These are phyloP conservation scores for Ogataea pilisensis DNA, from an alignment of 805 yeast genomes.

Conservation along the genomic window DNA sequence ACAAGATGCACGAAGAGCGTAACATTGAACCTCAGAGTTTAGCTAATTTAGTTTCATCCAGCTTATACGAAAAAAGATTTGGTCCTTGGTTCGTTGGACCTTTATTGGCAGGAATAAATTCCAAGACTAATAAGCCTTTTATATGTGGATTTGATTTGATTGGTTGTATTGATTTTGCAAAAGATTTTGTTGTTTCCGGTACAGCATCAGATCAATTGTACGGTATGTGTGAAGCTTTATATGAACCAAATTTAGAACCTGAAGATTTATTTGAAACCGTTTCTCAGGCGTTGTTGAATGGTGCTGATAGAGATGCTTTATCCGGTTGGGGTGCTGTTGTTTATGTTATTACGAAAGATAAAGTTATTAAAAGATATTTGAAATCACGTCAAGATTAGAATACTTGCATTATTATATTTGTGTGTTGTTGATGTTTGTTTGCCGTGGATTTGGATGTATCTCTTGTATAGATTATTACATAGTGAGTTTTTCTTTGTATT, in stretches of 20 bases:
- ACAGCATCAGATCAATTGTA: constrained; percentile 95
- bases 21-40: constrained; percentile 88
- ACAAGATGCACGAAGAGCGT: constrained; percentile 88
- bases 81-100: constrained; percentile 98
- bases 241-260: constrained; percentile 90
- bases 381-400: constrained; percentile 91
- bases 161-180: constrained; percentile 93
- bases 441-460: too few species aligned
- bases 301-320: constrained; percentile 94
- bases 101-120: constrained; percentile 89
- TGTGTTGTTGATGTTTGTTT: too few species aligned
- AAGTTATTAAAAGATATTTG: constrained; percentile 79
- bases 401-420: not conserved
- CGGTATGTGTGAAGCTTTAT: constrained; percentile 97
- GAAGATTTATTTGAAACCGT: constrained; percentile 95
- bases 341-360: constrained; percentile 86
- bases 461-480: too few species aligned
- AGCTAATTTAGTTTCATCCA: constrained; percentile 86
- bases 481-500: too few species aligned
- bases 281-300: constrained; percentile 88
- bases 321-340: constrained; percentile 99
- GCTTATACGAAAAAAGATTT: constrained; percentile 85
- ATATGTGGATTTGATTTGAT: constrained; percentile 94
- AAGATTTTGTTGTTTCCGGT: constrained; percentile 93
- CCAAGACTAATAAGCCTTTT: constrained; percentile 79